phyloP scores from a whole-genome alignment of 495 filamentous ascomycete genomes.

The Ramalina peruviana region DNA sequence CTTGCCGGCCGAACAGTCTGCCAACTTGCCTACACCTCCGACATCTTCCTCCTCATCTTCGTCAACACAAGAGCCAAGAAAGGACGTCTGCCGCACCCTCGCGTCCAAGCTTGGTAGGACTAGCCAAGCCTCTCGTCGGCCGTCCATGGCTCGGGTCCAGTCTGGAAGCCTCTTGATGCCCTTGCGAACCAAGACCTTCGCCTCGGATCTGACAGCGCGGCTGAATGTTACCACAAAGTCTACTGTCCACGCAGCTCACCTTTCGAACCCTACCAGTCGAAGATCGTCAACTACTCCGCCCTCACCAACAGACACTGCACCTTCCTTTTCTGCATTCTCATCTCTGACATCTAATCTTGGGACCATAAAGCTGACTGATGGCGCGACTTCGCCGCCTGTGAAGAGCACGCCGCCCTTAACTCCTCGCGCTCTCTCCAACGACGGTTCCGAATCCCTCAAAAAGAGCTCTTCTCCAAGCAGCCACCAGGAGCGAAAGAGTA shows the following conservation, averaged over 20 bases:
- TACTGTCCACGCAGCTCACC: slow-evolving; percentile 53
- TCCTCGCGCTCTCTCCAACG: slow-evolving; percentile 66
- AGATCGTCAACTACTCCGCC: slow-evolving; percentile 39
- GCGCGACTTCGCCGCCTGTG: slow-evolving; percentile 43
- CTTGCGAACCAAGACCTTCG: slow-evolving; percentile 9
- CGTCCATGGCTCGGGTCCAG: slow-evolving; percentile 3
- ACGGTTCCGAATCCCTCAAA: slow-evolving; percentile 16
- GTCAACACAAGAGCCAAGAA: slow-evolving; percentile 35
- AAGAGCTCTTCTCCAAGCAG: slow-evolving; percentile 24
- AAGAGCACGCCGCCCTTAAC: slow-evolving; percentile 88
- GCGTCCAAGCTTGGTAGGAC: not conserved
- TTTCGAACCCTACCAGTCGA: slow-evolving; percentile 58
- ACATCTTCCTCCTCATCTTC: slow-evolving; percentile 40
- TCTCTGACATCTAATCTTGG: slow-evolving; percentile 47
- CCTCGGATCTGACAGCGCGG: slow-evolving; percentile 37
- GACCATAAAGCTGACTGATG: slow-evolving; percentile 79
- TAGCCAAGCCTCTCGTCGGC: slow-evolving; percentile 2
- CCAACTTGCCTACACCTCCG: slow-evolving; percentile 37
- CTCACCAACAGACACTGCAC: slow-evolving; percentile 38
- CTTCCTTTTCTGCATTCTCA: slow-evolving; percentile 36
- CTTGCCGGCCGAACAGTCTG: slow-evolving; percentile 17
- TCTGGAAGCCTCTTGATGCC: slow-evolving; percentile 11
- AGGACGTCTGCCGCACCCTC: slow-evolving; percentile 20
- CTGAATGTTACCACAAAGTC: slow-evolving; percentile 52
- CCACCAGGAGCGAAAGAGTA: slow-evolving; percentile 20